Conservation (phyloP, 202 grass and related monocot genomes). For the Carex arenaria region DNA sequence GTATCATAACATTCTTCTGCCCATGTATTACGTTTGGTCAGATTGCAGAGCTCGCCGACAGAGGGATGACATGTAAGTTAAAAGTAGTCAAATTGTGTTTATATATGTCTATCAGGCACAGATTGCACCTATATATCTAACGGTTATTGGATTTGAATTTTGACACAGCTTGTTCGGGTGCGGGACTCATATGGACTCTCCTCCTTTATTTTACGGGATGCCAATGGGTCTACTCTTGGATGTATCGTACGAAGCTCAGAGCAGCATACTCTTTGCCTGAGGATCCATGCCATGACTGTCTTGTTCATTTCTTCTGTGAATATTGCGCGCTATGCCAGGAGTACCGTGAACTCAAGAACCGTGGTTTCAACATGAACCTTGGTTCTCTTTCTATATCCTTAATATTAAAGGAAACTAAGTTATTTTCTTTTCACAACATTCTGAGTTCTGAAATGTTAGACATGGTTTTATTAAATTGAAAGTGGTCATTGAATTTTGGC, state of each 20-base stretch:
- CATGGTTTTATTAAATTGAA: not conserved
- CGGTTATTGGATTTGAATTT: not conserved
- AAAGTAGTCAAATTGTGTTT: not conserved
- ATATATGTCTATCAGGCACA: no score
- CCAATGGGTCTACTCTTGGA: constrained; percentile 40
- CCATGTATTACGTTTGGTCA: constrained; percentile 68
- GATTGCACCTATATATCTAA: no score
- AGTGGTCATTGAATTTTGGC: not conserved
- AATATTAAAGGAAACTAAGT: no score
- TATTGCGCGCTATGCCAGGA: constrained; percentile 56
- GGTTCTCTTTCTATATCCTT: constrained; percentile 14
- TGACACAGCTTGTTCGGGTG: constrained; percentile 26
- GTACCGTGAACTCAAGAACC: constrained; percentile 60
- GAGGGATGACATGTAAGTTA: constrained; percentile 34
- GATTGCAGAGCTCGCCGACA: constrained; percentile 65
- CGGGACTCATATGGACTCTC: constrained; percentile 1
- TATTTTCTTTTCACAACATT: not conserved
- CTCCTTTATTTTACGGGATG: not conserved
- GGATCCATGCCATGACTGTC: constrained; percentile 48
- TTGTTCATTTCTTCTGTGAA: constrained; percentile 51
- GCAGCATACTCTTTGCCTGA: constrained; percentile 32
- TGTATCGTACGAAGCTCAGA: constrained; percentile 48
- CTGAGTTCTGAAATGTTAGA: not conserved
- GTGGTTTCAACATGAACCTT: constrained; percentile 49
- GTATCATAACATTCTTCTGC: constrained; percentile 42